phyloP scores from a whole-genome alignment of 306 rosid species.

The Crotalaria pallida region DNA sequence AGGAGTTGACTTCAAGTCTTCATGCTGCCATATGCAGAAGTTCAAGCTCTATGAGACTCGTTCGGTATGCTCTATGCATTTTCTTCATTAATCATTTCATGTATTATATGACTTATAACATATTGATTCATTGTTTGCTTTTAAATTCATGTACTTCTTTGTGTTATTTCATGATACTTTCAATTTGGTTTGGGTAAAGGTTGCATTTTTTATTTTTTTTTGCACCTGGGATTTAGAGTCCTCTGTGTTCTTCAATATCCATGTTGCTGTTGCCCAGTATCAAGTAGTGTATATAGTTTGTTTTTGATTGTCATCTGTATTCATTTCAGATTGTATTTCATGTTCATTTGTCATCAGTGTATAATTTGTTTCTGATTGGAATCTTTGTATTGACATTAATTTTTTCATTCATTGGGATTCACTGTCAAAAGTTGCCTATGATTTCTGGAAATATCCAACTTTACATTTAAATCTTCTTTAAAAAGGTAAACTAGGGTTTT shows the following conservation, averaged over 20 bases:
- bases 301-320: neutral
- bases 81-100: neutral
- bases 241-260: neutral
- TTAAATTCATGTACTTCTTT: slow-evolving; percentile 6
- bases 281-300: neutral
- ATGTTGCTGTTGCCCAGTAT: too few relatives aligned
- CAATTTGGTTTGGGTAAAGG: neutral
- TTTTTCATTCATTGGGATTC: neutral
- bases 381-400: neutral
- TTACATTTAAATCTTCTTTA: neutral
- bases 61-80: slow-evolving; percentile 60
- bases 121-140: neutral
- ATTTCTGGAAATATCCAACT: slow-evolving; percentile 1
- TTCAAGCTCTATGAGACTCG: slow-evolving; percentile 92
- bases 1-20: slow-evolving; percentile 35
- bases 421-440: neutral
- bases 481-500: slow-evolving; percentile 11
- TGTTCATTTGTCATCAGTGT: neutral
- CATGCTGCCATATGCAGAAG: slow-evolving; percentile 57
- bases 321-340: neutral
- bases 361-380: too few relatives aligned
- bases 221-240: slow-evolving; percentile 1
- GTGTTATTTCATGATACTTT: neutral
- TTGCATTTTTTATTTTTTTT: neutral
- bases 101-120: too few relatives aligned